Percentiles rank a stretch among this genome's conserved stretches.
phyloP scores from a whole-genome alignment of 371 early-diverging fungal species.

The Lichtheimia hyalospora region DNA sequence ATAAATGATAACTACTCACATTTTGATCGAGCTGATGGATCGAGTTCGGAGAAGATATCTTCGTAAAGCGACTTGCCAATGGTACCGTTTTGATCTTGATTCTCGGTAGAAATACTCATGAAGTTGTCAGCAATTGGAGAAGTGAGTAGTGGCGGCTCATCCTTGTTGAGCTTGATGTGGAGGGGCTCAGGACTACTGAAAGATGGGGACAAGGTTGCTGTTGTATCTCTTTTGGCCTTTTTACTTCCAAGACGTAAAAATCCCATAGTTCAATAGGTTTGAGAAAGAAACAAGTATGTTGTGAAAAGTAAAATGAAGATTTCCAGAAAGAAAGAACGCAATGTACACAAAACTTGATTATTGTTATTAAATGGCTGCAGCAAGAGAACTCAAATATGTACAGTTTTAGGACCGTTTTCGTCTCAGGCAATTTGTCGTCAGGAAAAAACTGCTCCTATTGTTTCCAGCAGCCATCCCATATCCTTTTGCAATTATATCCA shows the following conservation, averaged over 20 bases:
- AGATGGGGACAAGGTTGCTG: slow-evolving; percentile 5
- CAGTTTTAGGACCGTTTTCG: slow-evolving; percentile 5
- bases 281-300: slow-evolving; percentile 6
- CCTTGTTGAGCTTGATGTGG: slow-evolving; percentile 9
- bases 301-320: neutral
- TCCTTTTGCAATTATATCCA: neutral
- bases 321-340: too few species aligned
- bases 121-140: slow-evolving; percentile 17
- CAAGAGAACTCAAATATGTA: slow-evolving; percentile 11
- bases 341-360: neutral
- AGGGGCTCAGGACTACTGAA: slow-evolving; percentile 17
- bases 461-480: neutral
- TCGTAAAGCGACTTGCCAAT: too few species aligned
- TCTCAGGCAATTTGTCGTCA: neutral
- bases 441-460: neutral
- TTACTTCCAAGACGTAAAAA: slow-evolving; percentile 9
- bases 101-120: slow-evolving; percentile 2
- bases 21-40: too few species aligned
- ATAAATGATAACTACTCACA: too few species aligned
- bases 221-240: slow-evolving; percentile 2
- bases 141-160: neutral
- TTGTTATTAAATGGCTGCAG: slow-evolving; percentile 7
- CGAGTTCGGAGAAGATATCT: too few species aligned
- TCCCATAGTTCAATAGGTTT: neutral
- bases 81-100: too few species aligned